Evolutionary conservation across 306 rosid genomes (phyloP).

Genomic region (Pyrus betulifolia): DNA sequence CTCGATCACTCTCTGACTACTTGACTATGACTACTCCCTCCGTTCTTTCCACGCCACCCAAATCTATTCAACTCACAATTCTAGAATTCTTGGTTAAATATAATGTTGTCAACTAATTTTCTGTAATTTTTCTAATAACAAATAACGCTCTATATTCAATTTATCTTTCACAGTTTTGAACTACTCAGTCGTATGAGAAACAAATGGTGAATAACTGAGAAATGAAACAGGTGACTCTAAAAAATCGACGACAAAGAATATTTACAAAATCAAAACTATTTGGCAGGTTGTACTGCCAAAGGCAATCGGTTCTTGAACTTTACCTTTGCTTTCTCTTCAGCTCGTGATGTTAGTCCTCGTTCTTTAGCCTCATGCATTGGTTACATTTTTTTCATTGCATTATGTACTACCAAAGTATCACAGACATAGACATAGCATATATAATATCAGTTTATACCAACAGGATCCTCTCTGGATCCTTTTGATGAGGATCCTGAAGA

Average conservation of each 20-base stretch:
- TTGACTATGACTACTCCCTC: not conserved
- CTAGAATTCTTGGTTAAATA: not conserved
- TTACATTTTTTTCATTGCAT: too few species aligned
- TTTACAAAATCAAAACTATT: not conserved
- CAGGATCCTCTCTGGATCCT: accelerated
- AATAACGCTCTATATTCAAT: not conserved
- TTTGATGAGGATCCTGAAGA: too few species aligned
- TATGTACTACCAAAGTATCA: not conserved
- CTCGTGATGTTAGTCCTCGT: not conserved
- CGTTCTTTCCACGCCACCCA: not conserved
- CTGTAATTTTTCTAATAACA: not conserved
- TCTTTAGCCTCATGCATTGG: not conserved
- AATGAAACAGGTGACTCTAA: too few species aligned
- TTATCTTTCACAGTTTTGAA: too few species aligned
- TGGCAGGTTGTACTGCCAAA: not conserved
- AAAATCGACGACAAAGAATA: accelerated
- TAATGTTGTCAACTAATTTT: not conserved
- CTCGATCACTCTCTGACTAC: not conserved
- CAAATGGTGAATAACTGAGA: too few species aligned
- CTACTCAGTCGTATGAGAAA: accelerated
- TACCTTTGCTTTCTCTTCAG: not conserved
- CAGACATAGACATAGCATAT: too few species aligned
- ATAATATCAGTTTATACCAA: too few species aligned
- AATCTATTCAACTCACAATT: not conserved
- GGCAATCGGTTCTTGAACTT: not conserved